These are phyloP conservation scores for Phenoliferia sp. DNA, from an alignment of 1,284 basidiomycete species.

Conservation along the genomic window DNA sequence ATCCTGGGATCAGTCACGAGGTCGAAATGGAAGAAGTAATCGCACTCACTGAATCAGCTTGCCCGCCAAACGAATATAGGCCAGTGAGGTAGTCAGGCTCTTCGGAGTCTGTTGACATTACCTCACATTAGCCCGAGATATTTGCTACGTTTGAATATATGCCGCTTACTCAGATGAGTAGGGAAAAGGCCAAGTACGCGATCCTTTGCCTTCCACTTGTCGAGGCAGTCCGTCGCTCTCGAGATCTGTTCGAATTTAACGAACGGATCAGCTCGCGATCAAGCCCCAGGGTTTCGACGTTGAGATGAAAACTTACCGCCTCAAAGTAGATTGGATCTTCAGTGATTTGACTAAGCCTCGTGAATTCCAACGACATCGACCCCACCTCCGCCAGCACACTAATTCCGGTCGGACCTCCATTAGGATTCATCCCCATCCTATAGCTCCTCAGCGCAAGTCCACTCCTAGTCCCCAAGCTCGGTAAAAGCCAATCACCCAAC, in stretches of 20 bases:
- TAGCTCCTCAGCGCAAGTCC: conserved; percentile 47
- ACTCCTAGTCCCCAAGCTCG: conserved; percentile 48
- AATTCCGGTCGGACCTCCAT: neutral
- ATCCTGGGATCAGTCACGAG: neutral
- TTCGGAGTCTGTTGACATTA: conserved; percentile 44
- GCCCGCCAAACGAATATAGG: conserved; percentile 47
- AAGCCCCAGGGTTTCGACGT: too few relatives aligned
- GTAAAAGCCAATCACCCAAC: conserved; percentile 61
- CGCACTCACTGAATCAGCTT: conserved; percentile 52
- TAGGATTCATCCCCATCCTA: conserved; percentile 40
- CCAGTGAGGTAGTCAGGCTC: conserved; percentile 23
- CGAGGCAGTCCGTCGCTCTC: conserved; percentile 49
- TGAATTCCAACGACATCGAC: conserved; percentile 52
- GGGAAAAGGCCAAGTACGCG: neutral
- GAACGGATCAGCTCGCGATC: too few relatives aligned
- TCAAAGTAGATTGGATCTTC: conserved; percentile 52
- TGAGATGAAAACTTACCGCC: conserved; percentile 33
- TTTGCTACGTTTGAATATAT: neutral
- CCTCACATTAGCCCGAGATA: conserved; percentile 27
- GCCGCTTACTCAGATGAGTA: neutral
- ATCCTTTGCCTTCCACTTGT: conserved; percentile 41
- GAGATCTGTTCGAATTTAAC: conserved; percentile 42
- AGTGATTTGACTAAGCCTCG: conserved; percentile 49
- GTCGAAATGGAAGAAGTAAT: conserved; percentile 34
- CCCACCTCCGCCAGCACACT: conserved; percentile 45